Percentiles rank a stretch among this genome's conserved stretches.
Evolutionary conservation across 1,139 yeast genomes (phyloP).

Genomic region (Arxiozyma bovina): DNA sequence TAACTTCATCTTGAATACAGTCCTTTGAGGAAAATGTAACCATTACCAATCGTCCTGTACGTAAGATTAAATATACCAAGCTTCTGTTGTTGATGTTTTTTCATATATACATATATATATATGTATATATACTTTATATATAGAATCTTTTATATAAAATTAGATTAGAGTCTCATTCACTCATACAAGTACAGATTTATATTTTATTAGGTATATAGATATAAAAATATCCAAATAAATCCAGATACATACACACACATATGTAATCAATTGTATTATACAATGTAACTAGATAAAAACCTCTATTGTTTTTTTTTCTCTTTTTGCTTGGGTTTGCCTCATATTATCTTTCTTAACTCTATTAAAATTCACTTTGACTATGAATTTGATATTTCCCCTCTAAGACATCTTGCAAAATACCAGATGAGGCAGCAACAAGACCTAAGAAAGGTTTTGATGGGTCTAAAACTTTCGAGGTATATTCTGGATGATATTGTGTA

Average conservation of each 20-base stretch:
- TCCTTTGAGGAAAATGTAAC: no score
- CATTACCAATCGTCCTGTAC: no score
- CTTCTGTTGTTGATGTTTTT: no score
- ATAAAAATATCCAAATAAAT: no score
- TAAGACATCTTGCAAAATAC: constrained; percentile 13
- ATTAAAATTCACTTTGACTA: constrained; percentile 4
- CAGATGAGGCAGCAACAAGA: constrained; percentile 65
- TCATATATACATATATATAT: no score
- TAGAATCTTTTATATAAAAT: no score
- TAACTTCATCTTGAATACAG: no score
- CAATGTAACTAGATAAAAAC: neutral
- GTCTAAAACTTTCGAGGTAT: constrained; percentile 87
- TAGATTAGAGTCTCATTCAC: neutral
- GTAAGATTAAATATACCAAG: no score
- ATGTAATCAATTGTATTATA: neutral
- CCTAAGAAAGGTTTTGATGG: constrained; percentile 97
- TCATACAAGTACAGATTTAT: neutral
- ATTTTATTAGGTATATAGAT: no score
- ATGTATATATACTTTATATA: no score
- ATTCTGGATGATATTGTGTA: constrained; percentile 97
- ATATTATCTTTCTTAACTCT: neutral
- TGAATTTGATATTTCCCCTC: constrained; percentile 13
- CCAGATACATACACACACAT: no score
- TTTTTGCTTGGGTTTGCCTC: neutral
- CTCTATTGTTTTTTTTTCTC: neutral